Base-by-base conservation (phyloP, 768 basidiomycete species). In the Holtermanniella nyarrowii region DNA sequence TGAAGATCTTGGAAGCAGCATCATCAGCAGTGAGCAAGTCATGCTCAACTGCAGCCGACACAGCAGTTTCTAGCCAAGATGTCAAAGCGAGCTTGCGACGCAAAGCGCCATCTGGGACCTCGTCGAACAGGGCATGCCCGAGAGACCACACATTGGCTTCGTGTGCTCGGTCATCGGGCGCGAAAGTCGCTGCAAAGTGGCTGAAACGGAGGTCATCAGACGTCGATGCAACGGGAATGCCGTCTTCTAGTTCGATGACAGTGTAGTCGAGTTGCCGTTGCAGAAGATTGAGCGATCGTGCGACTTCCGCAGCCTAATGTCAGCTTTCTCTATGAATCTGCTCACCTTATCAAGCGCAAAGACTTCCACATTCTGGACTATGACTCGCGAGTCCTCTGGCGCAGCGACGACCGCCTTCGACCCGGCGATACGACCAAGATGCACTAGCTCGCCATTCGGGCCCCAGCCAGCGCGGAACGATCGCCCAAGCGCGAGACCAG, bases 391-490 rank as follows among this genome's bases (percentile, higher is more conserved):
- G n/a, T 70, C 58, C 4, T 54, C 52, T 0, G 52, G n/a, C 11
- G 60, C 50, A 4, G 61, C 26, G 0, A 52, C 48, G 1, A 48
- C 26, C 3, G 57, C 37, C 3, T 21, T n/a, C 22, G 59, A 59
- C 1, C 55, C 58, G 41, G 62, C 62, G 13, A 93, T 72, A 45
- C 76, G 76, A n/a, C 88, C 90, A 11, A 84, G 69, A 69, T 88
- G 84, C 11, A 82, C 82, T 5, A 96, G 65, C 37, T 75, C 76
- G 0, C 88, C 88, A 31, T 79, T 78, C 1, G 86, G 83, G 18
- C 91, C 88, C 88, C 90, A 97, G 3, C 87, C 82, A 2, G 85
- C 87, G 51, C 89, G 78, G 70, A 89, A 95, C 12, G 86, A 87
- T 16, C 88, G 79, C 12, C 90, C 90, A 50, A 90, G 74, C 0